A percentile compares a stretch with the other conserved stretches of the same genome.
phyloP scores from a whole-genome alignment of 306 rosid species.

The Oxytropis ochrocephala region DNA sequence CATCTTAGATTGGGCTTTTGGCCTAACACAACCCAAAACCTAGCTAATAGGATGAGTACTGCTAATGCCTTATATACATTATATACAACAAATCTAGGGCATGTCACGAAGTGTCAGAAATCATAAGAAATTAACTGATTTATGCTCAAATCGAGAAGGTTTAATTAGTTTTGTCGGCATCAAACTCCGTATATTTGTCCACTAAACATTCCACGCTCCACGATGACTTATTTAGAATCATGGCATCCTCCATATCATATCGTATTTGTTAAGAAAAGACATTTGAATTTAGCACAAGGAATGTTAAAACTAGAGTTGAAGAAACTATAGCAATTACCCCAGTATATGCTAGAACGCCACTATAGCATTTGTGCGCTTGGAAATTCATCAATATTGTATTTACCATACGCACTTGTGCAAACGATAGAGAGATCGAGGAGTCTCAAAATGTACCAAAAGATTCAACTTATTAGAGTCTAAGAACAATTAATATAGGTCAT shows the following conservation, averaged over 20 bases:
- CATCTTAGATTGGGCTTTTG: neutral
- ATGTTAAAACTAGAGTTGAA: conserved; percentile 2
- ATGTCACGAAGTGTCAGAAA: too few relatives aligned
- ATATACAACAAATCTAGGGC: too few relatives aligned
- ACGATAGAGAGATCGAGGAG: conserved; percentile 91
- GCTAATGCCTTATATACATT: too few relatives aligned
- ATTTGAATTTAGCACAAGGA: conserved; percentile 8
- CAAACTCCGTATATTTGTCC: conserved; percentile 89
- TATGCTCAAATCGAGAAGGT: conserved; percentile 12
- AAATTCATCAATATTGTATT: conserved; percentile 69
- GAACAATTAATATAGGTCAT: neutral
- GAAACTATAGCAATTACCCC: conserved; percentile 52
- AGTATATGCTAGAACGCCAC: conserved; percentile 98
- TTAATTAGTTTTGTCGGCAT: neutral
- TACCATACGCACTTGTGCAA: conserved; percentile 65
- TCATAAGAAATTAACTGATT: too few relatives aligned
- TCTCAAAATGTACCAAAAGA: conserved; percentile 49
- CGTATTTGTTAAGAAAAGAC: conserved; percentile 28
- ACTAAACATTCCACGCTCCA: conserved; percentile 94
- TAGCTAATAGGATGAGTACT: too few relatives aligned
- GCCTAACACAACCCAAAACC: neutral
- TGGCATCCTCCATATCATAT: conserved; percentile 99
- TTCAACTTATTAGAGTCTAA: neutral
- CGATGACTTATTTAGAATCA: conserved; percentile 97
- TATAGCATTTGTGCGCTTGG: conserved; percentile 90